Conservation (phyloP, 768 basidiomycete species). For the Termitomyces heimii region DNA sequence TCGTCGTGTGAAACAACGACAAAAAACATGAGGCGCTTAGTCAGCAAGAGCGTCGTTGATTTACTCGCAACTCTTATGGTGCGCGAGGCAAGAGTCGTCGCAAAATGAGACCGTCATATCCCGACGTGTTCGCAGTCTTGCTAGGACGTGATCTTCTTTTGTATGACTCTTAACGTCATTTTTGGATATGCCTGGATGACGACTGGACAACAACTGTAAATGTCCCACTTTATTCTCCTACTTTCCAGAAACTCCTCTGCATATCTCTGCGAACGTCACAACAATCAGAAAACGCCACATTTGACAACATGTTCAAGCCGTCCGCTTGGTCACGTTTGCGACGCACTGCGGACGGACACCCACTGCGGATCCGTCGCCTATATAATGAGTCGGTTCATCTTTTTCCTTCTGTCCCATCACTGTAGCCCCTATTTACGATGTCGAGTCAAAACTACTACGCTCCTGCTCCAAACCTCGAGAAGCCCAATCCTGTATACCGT, state of each 20-base stretch:
- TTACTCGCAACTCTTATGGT: neutral
- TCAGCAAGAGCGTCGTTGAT: neutral
- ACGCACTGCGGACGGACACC: neutral
- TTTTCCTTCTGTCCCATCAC: neutral
- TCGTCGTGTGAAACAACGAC: constrained; percentile 15
- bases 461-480: neutral
- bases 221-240: neutral
- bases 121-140: neutral
- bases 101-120: neutral
- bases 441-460: neutral
- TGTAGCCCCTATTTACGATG: neutral
- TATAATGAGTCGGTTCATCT: neutral
- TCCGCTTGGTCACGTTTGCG: neutral
- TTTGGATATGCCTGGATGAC: neutral
- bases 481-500: neutral
- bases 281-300: neutral
- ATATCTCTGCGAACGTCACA: neutral
- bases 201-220: neutral
- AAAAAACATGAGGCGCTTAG: constrained; percentile 19
- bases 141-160: neutral
- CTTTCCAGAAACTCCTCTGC: neutral
- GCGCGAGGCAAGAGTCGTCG: neutral
- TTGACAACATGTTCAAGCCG: neutral
- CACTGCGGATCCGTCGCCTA: neutral
- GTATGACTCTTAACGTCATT: neutral